Evolutionary conservation across 176 grass and related monocot species (phyloP), one percentile per base, ranked within the genome.

Genomic region (Tuctoria greenei): DNA sequence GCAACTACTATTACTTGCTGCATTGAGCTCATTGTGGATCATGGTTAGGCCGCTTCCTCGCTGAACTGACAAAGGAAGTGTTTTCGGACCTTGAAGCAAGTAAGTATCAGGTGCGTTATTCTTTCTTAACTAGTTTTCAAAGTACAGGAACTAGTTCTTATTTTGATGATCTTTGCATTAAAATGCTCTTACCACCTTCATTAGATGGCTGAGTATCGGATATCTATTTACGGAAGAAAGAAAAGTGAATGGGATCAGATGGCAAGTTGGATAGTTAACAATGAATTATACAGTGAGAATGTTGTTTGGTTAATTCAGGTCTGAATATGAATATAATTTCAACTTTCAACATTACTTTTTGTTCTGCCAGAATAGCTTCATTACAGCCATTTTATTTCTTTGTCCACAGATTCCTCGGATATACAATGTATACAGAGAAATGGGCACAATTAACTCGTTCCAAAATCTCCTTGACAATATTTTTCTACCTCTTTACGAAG

Each of bases 231-330:
- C 47, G 93, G 93, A 75, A 91, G 93, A 83, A 97, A 97, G 76
- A 92, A 97, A 91, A 97, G 93, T 72, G 93, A 97, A 82, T 97
- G 93, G 93, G 93, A 97, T 78, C 93, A 97, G 66, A 89, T 91
- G 75, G 93, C 93, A 68, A 97, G 90, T 78, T 97, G 93, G 93
- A 97, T 97, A 80, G 93, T 97, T 67, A 97, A 97, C 67, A 91
- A 97, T 67, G 88, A 97, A 60, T 58, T 97, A 73, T 97, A 97
- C 61, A 93, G 93, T 25, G 87, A 97, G 67, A 97, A 93, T 67
- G 90, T 93, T 87, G 88, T 97, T 89, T 97, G 93, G 93, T 76
- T 97, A 77, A 97, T 97, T 80, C 93, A 97, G 93, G 93, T 93
- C 35, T 6, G 15, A 36, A 67, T 14, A 59, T 54, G 16, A 35